These are phyloP conservation scores for Drechslerella coelobrocha DNA, from an alignment of 2,329 filamentous ascomycete species.

Conservation along the genomic window DNA sequence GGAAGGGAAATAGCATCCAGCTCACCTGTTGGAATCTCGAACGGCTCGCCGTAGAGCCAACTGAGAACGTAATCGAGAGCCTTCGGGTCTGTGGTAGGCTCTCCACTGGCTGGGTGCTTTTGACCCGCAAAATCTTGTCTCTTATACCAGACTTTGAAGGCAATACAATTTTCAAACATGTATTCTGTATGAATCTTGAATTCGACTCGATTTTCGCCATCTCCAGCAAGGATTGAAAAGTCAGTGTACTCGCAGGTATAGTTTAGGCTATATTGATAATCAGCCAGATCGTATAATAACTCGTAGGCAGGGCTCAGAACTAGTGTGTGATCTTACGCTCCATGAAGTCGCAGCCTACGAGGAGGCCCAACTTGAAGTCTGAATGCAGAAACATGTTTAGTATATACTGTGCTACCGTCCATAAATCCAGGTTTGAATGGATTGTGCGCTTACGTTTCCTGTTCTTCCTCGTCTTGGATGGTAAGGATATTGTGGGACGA, in stretches of 20 bases:
- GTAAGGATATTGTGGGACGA: too few relatives aligned
- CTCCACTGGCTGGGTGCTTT: not conserved
- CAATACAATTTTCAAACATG: not conserved
- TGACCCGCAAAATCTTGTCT: not conserved
- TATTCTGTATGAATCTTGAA: slow-evolving; percentile 13
- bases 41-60: slow-evolving; percentile 26
- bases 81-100: slow-evolving; percentile 8
- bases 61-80: slow-evolving; percentile 15
- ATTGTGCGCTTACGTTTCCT: too few relatives aligned
- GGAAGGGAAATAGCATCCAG: not conserved
- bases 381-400: too few relatives aligned
- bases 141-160: not conserved
- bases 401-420: too few relatives aligned
- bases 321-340: slow-evolving; percentile 3
- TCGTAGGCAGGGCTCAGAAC: not conserved
- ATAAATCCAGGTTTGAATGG: too few relatives aligned
- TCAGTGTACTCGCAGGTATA: slow-evolving; percentile 10
- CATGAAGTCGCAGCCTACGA: not conserved
- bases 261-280: not conserved
- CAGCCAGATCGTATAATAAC: not conserved
- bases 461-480: too few relatives aligned
- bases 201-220: not conserved
- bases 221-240: slow-evolving; percentile 13
- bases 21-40: not conserved
- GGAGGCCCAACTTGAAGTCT: not conserved